Evolutionary conservation across 176 grass and related monocot species (phyloP).

Genomic region (Thinopyrum elongatum): DNA sequence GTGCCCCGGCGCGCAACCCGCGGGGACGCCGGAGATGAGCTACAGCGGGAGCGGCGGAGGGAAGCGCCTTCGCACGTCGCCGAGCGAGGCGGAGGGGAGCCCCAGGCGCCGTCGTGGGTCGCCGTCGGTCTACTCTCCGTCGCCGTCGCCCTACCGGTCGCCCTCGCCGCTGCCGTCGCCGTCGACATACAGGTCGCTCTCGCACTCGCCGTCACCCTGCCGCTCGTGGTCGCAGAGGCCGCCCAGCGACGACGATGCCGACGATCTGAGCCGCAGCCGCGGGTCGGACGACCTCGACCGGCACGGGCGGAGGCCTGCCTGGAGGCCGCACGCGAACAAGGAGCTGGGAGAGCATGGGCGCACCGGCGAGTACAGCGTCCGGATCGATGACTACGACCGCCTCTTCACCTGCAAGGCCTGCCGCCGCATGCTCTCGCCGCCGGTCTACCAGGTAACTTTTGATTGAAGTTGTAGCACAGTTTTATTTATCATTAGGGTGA

Average conservation of each 20-base stretch:
- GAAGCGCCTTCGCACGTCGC: background rate
- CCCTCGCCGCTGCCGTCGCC: background rate
- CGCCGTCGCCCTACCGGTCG: background rate
- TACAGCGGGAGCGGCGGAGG: background rate
- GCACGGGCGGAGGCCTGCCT: background rate
- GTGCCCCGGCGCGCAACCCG: background rate
- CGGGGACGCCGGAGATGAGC: background rate
- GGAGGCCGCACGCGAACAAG: background rate
- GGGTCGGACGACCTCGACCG: background rate
- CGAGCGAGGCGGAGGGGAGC: background rate
- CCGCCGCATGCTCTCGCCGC: background rate
- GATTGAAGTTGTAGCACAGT: background rate
- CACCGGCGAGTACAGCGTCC: background rate
- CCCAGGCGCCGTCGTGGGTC: background rate
- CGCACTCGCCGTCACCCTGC: background rate
- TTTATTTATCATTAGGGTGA: background rate
- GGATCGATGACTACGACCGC: background rate
- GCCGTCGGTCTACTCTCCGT: background rate
- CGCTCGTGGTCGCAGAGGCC: background rate
- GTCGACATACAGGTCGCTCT: background rate
- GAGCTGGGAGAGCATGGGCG: background rate
- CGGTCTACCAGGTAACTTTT: background rate
- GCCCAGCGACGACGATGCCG: background rate
- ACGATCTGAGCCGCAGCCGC: constrained; percentile 8
- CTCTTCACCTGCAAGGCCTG: constrained; percentile 17